Base-by-base conservation (phyloP, 768 basidiomycete species). In the Coprinopsis marcescibilis region DNA sequence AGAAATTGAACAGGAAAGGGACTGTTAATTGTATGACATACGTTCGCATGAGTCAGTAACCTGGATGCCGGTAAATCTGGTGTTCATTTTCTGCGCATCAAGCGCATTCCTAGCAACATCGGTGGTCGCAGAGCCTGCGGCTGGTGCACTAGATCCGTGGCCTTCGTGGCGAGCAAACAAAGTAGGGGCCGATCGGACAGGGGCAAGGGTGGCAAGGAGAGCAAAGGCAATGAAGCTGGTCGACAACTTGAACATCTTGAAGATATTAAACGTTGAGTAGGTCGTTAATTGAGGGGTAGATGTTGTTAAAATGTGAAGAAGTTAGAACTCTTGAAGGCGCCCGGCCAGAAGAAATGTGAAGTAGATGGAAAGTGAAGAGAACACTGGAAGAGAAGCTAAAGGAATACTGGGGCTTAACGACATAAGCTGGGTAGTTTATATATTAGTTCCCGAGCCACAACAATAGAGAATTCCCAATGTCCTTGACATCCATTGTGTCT, bases 51-150 rank as follows among this genome's bases (percentile, higher is more conserved):
- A 32, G 52, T 78, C 73, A 10, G 58, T 63, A 1, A 62, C 53
- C 11, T 64, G 70, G 46, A 83, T 50, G 2, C 61, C 53, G 24
- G 65, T 59, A 59, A 80, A 83, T 46, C 76, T 60, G 14, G 59
- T 55, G 48, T 80, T 80, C 24, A 74, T 62, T 36, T 69, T 64
- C 53, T 76, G 76, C 10, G 78, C 78, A 32, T 69, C 69, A 15
- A 76, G 57, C 3, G 62, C 78, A 48, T 80, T 80, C 51, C 73
- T 63, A 46, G 67, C 59, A 24, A 59, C 43, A 43, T 70, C 44
- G 17, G 47, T 17, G 15, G 55, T 35, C 30, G 46, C 21, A 14
- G 40, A 25, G 30, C 49, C 42, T 17, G 20, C 54, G n/a, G 26
- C 15, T 43, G n/a, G 60, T 42, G 19, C 38, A 30, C 24, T 59